phyloP scores from a whole-genome alignment of 306 rosid genomes.

The Fragaria nilgerrensis region DNA sequence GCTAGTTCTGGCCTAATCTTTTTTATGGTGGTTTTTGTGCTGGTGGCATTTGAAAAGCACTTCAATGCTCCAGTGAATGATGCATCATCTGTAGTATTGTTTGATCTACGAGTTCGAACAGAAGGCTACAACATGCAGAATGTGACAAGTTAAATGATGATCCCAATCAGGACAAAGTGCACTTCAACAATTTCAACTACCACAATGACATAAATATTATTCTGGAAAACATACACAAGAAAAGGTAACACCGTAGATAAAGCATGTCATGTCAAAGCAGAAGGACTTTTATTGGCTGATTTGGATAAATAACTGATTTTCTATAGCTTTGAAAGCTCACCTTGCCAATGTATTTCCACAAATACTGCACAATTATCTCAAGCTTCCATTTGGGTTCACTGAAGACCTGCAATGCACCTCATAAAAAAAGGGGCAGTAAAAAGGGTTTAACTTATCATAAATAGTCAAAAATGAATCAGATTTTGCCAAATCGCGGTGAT shows the following conservation, averaged over 20 bases:
- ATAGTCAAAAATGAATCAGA: not conserved
- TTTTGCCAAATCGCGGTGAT: not conserved
- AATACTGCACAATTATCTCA: constrained; percentile 70
- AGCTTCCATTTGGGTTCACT: constrained; percentile 75
- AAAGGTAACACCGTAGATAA: not conserved
- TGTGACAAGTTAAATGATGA: constrained; percentile 16
- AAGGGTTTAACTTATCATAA: not conserved
- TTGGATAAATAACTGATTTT: not conserved
- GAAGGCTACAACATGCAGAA: constrained; percentile 56
- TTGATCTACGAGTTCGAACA: constrained; percentile 68
- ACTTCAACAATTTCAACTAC: too few species aligned
- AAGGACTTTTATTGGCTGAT: not conserved
- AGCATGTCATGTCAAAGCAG: constrained; percentile 13
- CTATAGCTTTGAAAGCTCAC: constrained; percentile 27
- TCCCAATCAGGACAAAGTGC: not conserved
- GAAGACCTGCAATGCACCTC: constrained; percentile 53
- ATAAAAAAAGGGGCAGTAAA: not conserved
- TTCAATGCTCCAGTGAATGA: constrained; percentile 68
- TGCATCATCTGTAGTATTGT: constrained; percentile 38
- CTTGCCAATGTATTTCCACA: constrained; percentile 79
- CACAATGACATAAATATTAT: too few species aligned
- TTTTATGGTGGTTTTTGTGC: constrained; percentile 57
- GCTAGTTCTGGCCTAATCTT: constrained; percentile 55
- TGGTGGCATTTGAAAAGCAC: constrained; percentile 54
- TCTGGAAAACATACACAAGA: not conserved